Conservation (phyloP, 140 eudicot species). For the Flaveria floridana region DNA sequence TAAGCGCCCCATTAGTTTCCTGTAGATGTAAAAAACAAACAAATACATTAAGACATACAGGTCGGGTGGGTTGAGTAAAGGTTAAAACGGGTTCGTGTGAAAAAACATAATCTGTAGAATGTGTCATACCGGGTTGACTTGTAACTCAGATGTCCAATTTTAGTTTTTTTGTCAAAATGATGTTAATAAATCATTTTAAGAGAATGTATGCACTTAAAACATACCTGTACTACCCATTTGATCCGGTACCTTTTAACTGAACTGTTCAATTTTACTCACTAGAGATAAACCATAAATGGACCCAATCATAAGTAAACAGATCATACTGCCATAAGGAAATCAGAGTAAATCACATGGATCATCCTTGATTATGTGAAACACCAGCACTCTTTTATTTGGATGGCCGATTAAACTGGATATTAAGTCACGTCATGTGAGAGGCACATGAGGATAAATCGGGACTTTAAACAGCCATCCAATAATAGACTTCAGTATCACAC, state of each 20-base stretch:
- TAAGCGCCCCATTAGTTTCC: conserved; percentile 59
- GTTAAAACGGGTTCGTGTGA: neutral
- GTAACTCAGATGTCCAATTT: neutral
- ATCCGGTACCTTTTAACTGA: neutral
- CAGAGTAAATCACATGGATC: neutral
- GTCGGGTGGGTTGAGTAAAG: neutral
- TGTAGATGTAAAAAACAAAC: conserved; percentile 25
- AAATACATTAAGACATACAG: neutral
- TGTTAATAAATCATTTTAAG: neutral
- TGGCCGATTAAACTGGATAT: neutral
- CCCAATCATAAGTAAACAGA: neutral
- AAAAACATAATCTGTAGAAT: neutral
- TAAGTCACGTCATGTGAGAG: neutral
- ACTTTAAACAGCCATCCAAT: neutral
- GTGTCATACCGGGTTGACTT: neutral
- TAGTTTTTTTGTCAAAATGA: neutral
- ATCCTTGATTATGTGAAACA: neutral
- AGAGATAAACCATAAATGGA: neutral
- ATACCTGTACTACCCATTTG: neutral
- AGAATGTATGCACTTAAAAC: neutral
- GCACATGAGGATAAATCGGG: neutral
- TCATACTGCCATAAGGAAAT: neutral
- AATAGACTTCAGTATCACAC: neutral
- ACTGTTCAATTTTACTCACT: neutral
- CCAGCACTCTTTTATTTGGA: neutral